Base-by-base conservation (phyloP, 2,329 filamentous ascomycete species). In the Beauveria brongniartii region DNA sequence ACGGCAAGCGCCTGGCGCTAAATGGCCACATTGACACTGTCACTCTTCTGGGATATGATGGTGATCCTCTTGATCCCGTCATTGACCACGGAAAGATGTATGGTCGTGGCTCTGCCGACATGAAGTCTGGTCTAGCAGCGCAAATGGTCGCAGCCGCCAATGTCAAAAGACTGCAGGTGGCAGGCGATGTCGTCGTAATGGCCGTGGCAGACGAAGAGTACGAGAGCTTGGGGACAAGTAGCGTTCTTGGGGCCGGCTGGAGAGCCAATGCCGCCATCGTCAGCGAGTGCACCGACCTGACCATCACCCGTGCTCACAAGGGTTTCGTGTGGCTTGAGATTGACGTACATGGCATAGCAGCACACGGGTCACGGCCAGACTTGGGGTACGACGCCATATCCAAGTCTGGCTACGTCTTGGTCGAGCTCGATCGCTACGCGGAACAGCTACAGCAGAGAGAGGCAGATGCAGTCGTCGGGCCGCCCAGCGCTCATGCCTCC, bases 21-120 rank as follows among this genome's bases (percentile, higher is more conserved):
- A 82, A 82, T 26, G 80, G 80, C 0, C 80, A 83, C 62, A 73
- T 78, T 1, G 80, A 83, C 58, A 83, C 80, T 0, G 80, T 82
- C 5, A 82, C 75, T 6, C 64, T 78, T 0, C 65, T 71, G 5
- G 78, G 78, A 2, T 82, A 82, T 61, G 75, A 77, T 1, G 71
- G 69, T 2, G 73, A 82, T 44, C 71, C 79, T 0, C 66, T 82
- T 1, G 75, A 74, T 10, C 80, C 80, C 2, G 64, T 70, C 8
- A 67, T 77, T 5, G 67, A 70, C 3, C 65, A 77, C 9, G 76
- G 73, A 0, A 71, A 71, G 9, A 65, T 80, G 1, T 75, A 78
- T 43, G 79, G 80, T 0, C 73, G 80, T 12, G 80, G 80, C 0
- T 69, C 75, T 5, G 70, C 76, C 10, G 80, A 82, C 47, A 83